These are phyloP conservation scores for Glarea lozoyensis DNA, from an alignment of 495 filamentous ascomycete species.

Conservation along the genomic window DNA sequence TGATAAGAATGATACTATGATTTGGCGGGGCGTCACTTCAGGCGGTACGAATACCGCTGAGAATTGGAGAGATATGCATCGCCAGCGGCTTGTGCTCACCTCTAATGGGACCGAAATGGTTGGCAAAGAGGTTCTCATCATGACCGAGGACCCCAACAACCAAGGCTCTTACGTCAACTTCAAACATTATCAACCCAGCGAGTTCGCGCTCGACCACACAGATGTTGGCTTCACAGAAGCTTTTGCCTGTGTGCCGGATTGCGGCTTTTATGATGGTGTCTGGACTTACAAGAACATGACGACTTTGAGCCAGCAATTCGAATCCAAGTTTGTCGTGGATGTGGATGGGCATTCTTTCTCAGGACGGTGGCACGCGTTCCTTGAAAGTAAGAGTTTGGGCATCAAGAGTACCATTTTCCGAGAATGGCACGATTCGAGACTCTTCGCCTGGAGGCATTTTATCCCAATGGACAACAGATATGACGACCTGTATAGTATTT, in stretches of 20 bases:
- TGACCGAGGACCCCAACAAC: too few relatives aligned
- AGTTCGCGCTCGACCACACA: background rate
- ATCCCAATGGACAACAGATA: constrained; percentile 78
- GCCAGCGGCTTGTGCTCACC: constrained; percentile 59
- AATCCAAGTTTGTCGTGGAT: constrained; percentile 51
- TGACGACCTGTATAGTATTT: constrained; percentile 60
- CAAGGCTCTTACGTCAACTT: constrained; percentile 18
- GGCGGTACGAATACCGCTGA: constrained; percentile 50
- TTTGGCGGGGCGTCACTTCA: constrained; percentile 62
- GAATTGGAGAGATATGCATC: constrained; percentile 60
- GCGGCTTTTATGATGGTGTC: constrained; percentile 18
- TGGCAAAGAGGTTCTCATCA: constrained; percentile 32
- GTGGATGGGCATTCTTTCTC: constrained; percentile 66
- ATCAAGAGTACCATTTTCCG: constrained; percentile 64
- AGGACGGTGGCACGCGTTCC: constrained; percentile 57
- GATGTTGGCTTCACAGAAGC: constrained; percentile 31
- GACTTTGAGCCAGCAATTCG: constrained; percentile 43
- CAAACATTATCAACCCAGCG: background rate
- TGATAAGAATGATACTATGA: constrained; percentile 39
- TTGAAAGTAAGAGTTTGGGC: constrained; percentile 50
- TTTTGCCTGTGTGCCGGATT: constrained; percentile 32
- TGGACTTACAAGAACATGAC: constrained; percentile 42
- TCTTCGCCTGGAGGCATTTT: constrained; percentile 62
- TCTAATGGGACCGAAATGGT: constrained; percentile 54
- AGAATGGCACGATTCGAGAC: constrained; percentile 65